These are phyloP conservation scores for Anthoceros angustus DNA, from an alignment of 225 moss, liverwort and hornwort genomes.

Conservation along the genomic window DNA sequence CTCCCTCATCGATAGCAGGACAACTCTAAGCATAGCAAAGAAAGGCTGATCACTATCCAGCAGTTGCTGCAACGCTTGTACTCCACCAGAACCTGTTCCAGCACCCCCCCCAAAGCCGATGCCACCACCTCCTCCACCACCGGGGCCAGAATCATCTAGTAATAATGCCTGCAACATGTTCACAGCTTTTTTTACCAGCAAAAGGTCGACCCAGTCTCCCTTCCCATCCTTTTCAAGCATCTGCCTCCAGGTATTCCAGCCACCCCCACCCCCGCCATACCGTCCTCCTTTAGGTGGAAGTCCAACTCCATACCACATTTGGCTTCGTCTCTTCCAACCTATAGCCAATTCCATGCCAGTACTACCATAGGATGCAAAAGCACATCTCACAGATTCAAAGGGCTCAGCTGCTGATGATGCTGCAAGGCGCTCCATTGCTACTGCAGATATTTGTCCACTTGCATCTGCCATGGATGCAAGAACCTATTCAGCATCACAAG, in stretches of 20 bases:
- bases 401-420: constrained; percentile 95
- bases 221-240: constrained; percentile 59
- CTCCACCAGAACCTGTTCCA: constrained; percentile 90
- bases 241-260: constrained; percentile 53
- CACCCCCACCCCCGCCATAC: constrained; percentile 65
- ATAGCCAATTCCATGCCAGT: constrained; percentile 70
- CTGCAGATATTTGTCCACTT: constrained; percentile 82
- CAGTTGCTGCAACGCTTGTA: constrained; percentile 75
- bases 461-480: constrained; percentile 96
- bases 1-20: constrained; percentile 69
- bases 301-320: constrained; percentile 99
- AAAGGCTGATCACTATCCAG: constrained; percentile 97
- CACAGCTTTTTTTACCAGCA: constrained; percentile 64
- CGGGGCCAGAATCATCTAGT: constrained; percentile 89
- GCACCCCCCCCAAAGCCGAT: constrained; percentile 97
- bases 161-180: constrained; percentile 83
- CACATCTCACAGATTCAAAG: constrained; percentile 91
- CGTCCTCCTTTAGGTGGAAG: constrained; percentile 35
- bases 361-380: constrained; percentile 81
- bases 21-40: constrained; percentile 94
- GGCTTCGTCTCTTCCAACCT: constrained; percentile 89
- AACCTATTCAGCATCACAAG: constrained; percentile 25
- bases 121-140: constrained; percentile 55
- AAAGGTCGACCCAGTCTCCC: constrained; percentile 72
- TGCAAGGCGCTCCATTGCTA: constrained; percentile 95